These are phyloP conservation scores for Pterocarpus santalinus DNA, from an alignment of 306 rosid species.

Conservation along the genomic window DNA sequence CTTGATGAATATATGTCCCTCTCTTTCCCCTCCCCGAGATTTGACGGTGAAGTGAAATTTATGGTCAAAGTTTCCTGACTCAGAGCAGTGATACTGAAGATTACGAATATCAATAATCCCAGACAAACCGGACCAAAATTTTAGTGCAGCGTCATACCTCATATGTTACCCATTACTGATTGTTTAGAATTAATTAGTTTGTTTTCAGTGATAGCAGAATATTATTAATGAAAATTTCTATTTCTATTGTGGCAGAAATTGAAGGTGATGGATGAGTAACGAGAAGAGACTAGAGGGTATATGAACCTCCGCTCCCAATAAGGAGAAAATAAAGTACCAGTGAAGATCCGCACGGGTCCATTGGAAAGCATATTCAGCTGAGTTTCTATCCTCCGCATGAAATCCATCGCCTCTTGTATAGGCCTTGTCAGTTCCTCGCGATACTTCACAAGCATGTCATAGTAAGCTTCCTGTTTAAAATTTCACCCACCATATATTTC, in stretches of 20 bases:
- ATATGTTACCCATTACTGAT: neutral
- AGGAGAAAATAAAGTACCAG: slow-evolving; percentile 53
- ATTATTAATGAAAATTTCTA: neutral
- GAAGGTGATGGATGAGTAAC: neutral
- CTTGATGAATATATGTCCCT: neutral
- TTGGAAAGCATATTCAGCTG: slow-evolving; percentile 81
- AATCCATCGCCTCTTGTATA: slow-evolving; percentile 95
- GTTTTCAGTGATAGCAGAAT: neutral
- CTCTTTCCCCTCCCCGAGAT: neutral
- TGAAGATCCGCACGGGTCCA: slow-evolving; percentile 73
- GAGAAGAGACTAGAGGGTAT: neutral
- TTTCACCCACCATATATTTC: slow-evolving; percentile 29
- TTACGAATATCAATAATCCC: slow-evolving; percentile 37
- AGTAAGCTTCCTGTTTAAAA: slow-evolving; percentile 84
- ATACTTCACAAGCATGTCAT: slow-evolving; percentile 93
- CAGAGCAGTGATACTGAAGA: slow-evolving; percentile 40
- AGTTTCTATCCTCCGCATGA: slow-evolving; percentile 84
- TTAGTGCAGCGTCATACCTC: slow-evolving; percentile 16
- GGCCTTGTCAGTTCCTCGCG: slow-evolving; percentile 94
- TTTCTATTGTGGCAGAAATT: neutral
- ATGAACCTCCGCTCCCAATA: neutral
- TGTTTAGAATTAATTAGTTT: slow-evolving; percentile 20
- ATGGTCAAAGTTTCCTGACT: slow-evolving; percentile 42
- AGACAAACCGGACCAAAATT: slow-evolving; percentile 18
- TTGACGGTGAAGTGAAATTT: neutral